Base-by-base conservation (phyloP, 257 asterid species). In the Linderniella brevidens region DNA sequence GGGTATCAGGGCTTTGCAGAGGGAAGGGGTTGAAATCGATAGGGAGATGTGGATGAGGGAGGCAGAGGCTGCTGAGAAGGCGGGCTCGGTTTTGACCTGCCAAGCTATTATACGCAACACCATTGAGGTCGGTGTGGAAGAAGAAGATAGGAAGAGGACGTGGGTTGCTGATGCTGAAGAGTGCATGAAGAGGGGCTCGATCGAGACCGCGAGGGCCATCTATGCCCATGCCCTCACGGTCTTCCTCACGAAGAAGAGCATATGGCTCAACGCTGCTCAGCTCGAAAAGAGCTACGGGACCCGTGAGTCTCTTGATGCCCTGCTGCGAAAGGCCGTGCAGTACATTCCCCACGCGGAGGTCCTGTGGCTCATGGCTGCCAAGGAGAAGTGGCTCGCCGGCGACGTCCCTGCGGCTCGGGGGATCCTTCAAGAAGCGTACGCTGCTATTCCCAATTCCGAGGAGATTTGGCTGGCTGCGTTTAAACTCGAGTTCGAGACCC, bases 111-210 rank as follows among this genome's bases (percentile, higher is more conserved):
- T 86, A 43, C 75, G 42, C 25, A 75, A 75, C 58, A 86, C 97
- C 13, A 71, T 86, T 12, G 93, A 82, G 56, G 62, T 86, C 42
- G 93, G 93, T 13, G 97, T 86, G 14, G 97, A 86, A 68, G 94
- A 82, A 57, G 93, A 86, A 65, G 97, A 86, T 64, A 74, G 92
- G 69, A 86, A 86, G 69, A 71, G 87, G 67, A 86, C 97, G 0
- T 86, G 97, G 94, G 94, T 82, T 65, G 97, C 94, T 29, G 97
- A 86, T 66, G 94, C 97, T 7, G 94, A 79, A 59, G 97, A 86
- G 68, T 86, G 94, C 69, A 79, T 77, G 77, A 82, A 77, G 71
- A 68, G 92, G 49, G 94, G 97, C 37, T 82, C 93, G 3, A 69
- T 82, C 50, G 97, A 86, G 69, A 86, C 97, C 0, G 97, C 94